Percentiles rank a stretch among this genome's conserved stretches.
phyloP scores from a whole-genome alignment of 2,329 filamentous ascomycete genomes.

The Mollisiaceae sp. region DNA sequence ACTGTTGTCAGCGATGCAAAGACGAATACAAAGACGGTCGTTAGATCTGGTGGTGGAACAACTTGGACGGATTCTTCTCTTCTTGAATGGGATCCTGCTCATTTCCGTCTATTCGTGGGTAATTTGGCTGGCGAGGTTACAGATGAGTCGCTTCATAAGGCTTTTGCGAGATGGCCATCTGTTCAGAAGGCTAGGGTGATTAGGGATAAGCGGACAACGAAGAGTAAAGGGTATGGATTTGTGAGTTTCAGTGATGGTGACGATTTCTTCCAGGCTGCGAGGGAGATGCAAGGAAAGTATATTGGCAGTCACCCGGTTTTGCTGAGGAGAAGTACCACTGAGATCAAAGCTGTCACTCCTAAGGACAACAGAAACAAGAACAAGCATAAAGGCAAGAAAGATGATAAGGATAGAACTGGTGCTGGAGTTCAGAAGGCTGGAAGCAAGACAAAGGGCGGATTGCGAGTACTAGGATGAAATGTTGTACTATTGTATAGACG shows the following conservation, averaged over 20 bases:
- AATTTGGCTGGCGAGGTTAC: constrained; percentile 98
- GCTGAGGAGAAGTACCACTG: constrained; percentile 86
- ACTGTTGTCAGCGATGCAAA: constrained; percentile 46
- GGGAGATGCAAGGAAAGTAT: constrained; percentile 99
- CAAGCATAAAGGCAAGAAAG: constrained; percentile 47
- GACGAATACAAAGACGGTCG: constrained; percentile 83
- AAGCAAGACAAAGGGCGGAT: constrained; percentile 70
- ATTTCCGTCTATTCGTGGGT: constrained; percentile 93
- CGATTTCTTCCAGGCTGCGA: constrained; percentile 93
- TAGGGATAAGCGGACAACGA: constrained; percentile 93
- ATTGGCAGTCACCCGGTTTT: constrained; percentile 95
- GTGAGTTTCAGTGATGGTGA: constrained; percentile 95
- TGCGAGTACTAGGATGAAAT: constrained; percentile 61
- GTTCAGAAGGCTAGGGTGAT: constrained; percentile 93
- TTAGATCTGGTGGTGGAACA: constrained; percentile 87
- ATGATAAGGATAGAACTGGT: constrained; percentile 47
- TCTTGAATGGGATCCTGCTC: constrained; percentile 93
- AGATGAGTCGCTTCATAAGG: constrained; percentile 92
- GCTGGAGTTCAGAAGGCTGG: constrained; percentile 65
- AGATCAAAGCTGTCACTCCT: constrained; percentile 79
- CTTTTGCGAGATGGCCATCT: constrained; percentile 85
- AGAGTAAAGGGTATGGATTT: constrained; percentile 95
- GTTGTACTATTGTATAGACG: neutral
- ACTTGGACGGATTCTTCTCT: constrained; percentile 88
- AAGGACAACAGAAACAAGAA: constrained; percentile 62